These are phyloP conservation scores for Alternaria gaisen DNA, from an alignment of 2,329 filamentous ascomycete species.

Conservation along the genomic window DNA sequence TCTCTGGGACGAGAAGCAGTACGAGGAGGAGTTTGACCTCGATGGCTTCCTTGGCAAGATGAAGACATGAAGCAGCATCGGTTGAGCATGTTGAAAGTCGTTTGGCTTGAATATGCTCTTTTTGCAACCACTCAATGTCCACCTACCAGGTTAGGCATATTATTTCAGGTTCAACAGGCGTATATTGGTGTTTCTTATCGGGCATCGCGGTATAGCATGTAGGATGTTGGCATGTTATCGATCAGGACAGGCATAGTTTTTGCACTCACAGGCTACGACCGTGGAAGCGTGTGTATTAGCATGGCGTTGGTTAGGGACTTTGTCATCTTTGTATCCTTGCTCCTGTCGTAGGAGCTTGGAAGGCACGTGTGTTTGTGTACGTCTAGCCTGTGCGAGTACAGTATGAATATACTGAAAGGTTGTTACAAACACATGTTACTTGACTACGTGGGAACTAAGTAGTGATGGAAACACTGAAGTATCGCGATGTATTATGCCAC, in stretches of 20 bases:
- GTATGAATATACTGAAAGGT: constrained; percentile 1
- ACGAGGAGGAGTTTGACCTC: constrained; percentile 97
- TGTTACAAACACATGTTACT: background rate
- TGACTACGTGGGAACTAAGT: background rate
- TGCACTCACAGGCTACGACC: constrained; percentile 1
- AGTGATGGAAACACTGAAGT: background rate
- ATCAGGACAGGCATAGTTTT: constrained; percentile 7
- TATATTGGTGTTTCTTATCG: background rate
- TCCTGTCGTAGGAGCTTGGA: background rate
- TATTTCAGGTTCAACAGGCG: background rate
- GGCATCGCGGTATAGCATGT: background rate
- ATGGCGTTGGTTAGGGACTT: constrained; percentile 25
- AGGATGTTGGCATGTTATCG: constrained; percentile 1
- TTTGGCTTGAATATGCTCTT: background rate
- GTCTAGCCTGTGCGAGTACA: constrained; percentile 6
- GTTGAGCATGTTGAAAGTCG: background rate
- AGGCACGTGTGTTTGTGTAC: background rate
- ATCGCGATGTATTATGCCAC: background rate
- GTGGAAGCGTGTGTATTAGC: constrained; percentile 21
- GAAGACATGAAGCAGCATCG: constrained; percentile 60
- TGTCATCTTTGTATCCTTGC: constrained; percentile 1
- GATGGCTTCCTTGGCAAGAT: constrained; percentile 96
- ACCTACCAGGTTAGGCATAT: background rate
- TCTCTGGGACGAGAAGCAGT: constrained; percentile 96
- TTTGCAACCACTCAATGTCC: background rate